Base-by-base conservation (phyloP, 768 basidiomycete genomes). In the Mycena venus region DNA sequence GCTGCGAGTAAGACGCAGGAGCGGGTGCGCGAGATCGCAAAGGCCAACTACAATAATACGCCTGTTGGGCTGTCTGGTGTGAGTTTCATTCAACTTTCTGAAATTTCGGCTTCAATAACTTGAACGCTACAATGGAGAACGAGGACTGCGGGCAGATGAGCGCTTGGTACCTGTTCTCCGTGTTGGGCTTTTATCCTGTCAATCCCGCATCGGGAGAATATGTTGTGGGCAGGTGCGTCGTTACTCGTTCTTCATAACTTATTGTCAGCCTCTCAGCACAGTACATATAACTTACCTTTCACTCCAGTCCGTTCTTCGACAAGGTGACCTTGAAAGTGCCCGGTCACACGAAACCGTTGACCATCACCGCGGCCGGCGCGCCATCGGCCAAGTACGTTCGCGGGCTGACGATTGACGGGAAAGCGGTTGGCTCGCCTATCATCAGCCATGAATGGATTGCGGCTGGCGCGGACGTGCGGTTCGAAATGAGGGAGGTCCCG, bases 131-230 rank as follows among this genome's bases (percentile, higher is more conserved):
- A n/a, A n/a, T 67, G 29, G 72, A 95, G 93, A 96, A 96, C 77
- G 95, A 96, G 80, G 95, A 96, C 79, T 96, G 95, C 75, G 95
- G 95, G 1, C 95, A 96, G 80, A 96, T 96, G 95, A 94, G 93
- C 77, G 93, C 95, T 0, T 96, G 95, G 95, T 96, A 92, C 77
- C 87, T 96, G 17, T 96, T 95, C 84, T 92, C 91, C 61, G 91
- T 94, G 0, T 87, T 96, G 82, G 95, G 95, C 1, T 94, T 96
- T 81, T 96, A 96, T 77, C 94, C 94, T 42, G 94, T 96, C 47
- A 93, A 96, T 79, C 95, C 95, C 0, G 93, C 93, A 0, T 93
- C 92, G 0, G 91, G 90, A 2, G 90, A 91, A 78, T 96, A 96
- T 73, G 86, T 95, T 68, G 86, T 96, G 56, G 95, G 95, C 75